Percentiles rank a stretch among this genome's conserved stretches.
phyloP scores from a whole-genome alignment of 2,329 filamentous ascomycete species.

The Botrytis aclada region DNA sequence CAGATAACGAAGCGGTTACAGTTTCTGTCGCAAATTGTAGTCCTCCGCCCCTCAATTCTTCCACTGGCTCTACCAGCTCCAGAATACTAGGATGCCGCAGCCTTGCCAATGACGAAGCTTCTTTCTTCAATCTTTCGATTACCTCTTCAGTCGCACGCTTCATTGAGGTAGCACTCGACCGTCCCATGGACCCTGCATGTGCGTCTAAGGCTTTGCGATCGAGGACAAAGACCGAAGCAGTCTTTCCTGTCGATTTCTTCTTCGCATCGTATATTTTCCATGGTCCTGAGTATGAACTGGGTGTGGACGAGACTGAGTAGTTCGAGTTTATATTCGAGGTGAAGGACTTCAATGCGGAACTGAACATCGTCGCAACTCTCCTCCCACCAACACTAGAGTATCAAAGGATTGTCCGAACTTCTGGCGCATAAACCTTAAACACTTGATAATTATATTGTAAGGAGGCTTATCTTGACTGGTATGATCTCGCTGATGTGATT shows the following conservation, averaged over 20 bases:
- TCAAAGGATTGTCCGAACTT: background rate
- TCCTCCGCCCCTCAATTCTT: constrained; percentile 87
- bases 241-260: constrained; percentile 88
- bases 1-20: constrained; percentile 83
- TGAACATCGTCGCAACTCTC: constrained; percentile 30
- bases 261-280: constrained; percentile 99
- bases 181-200: constrained; percentile 58
- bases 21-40: constrained; percentile 94
- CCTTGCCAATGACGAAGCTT: constrained; percentile 83
- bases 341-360: constrained; percentile 86
- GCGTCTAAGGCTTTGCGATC: constrained; percentile 82
- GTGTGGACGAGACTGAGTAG: constrained; percentile 75
- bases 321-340: constrained; percentile 88
- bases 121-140: constrained; percentile 84
- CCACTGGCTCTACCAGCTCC: constrained; percentile 90
- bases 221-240: constrained; percentile 90
- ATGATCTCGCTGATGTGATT: background rate
- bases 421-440: constrained; percentile 5
- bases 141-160: constrained; percentile 87
- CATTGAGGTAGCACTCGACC: constrained; percentile 63
- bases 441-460: background rate
- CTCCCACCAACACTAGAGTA: constrained; percentile 18
- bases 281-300: constrained; percentile 78
- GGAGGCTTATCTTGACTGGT: background rate
- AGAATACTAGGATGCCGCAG: constrained; percentile 88